Evolutionary conservation across 257 asterid species (phyloP).

Genomic region (Petrea volubilis): DNA sequence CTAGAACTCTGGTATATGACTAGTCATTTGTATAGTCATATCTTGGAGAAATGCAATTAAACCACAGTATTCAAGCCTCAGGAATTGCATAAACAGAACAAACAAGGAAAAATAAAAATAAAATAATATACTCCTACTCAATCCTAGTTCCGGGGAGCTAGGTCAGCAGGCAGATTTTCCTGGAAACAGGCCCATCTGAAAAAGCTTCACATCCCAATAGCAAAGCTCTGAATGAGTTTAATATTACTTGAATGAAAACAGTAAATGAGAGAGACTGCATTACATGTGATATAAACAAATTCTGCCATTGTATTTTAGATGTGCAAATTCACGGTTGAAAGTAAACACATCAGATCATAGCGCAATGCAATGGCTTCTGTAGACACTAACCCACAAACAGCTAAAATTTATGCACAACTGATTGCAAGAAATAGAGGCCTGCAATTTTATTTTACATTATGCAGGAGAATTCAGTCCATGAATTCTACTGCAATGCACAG

Average conservation of each 20-base stretch:
- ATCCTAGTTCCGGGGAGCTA: not conserved
- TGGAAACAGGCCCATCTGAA: not conserved
- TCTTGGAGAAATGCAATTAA: not conserved
- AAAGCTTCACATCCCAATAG: not conserved
- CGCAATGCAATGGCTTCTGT: not conserved
- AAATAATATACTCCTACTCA: not conserved
- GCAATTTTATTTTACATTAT: not conserved
- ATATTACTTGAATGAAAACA: not conserved
- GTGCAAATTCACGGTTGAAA: not conserved
- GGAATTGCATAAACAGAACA: not conserved
- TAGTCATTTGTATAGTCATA: not conserved
- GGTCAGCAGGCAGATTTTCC: not conserved
- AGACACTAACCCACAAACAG: not conserved
- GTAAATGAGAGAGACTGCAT: not conserved
- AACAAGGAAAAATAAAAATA: not conserved
- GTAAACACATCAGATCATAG: not conserved
- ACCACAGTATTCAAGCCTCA: not conserved
- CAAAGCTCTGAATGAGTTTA: not conserved
- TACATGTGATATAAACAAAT: not conserved
- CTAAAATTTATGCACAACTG: slow-evolving; percentile 6
- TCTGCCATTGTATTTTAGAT: not conserved
- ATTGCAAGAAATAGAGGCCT: not conserved
- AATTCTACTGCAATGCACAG: not conserved
- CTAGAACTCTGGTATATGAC: not conserved
- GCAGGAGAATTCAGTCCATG: not conserved